phyloP scores from a whole-genome alignment of 352 stramenopile species.

The Pythium sukuiense region DNA sequence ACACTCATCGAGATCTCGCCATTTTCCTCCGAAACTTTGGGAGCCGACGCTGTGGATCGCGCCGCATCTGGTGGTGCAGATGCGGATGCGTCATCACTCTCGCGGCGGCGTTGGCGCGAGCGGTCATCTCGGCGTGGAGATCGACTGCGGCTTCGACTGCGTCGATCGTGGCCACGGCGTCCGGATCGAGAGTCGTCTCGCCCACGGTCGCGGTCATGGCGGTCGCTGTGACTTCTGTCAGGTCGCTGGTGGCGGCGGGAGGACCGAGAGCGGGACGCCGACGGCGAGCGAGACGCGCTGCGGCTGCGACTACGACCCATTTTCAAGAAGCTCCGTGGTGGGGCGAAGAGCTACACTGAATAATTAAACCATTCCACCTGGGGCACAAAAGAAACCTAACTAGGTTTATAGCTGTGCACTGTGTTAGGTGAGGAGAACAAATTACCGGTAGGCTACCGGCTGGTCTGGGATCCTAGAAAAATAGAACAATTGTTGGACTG shows the following conservation, averaged over 20 bases:
- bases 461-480: not conserved
- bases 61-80: constrained; percentile 24
- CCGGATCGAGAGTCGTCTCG: not conserved
- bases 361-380: not conserved
- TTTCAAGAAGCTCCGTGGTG: not conserved
- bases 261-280: constrained; percentile 8
- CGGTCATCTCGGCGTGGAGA: constrained; percentile 16
- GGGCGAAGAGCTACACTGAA: not conserved
- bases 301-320: constrained; percentile 23
- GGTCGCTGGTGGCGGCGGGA: constrained; percentile 3
- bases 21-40: constrained; percentile 55
- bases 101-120: constrained; percentile 27
- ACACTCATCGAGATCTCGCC: constrained; percentile 83
- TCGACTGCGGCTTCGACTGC: constrained; percentile 21
- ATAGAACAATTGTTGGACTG: not conserved
- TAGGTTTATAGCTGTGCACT: not conserved
- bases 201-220: not conserved
- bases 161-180: constrained; percentile 6
- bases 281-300: constrained; percentile 15
- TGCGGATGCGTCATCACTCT: constrained; percentile 32
- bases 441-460: not conserved
- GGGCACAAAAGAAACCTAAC: not conserved
- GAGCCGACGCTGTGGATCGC: constrained; percentile 7
- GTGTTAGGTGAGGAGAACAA: no score
- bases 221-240: constrained; percentile 6